Conservation (phyloP, 2,329 filamentous ascomycete species). For the Stagonosporopsis chrysanthemi region DNA sequence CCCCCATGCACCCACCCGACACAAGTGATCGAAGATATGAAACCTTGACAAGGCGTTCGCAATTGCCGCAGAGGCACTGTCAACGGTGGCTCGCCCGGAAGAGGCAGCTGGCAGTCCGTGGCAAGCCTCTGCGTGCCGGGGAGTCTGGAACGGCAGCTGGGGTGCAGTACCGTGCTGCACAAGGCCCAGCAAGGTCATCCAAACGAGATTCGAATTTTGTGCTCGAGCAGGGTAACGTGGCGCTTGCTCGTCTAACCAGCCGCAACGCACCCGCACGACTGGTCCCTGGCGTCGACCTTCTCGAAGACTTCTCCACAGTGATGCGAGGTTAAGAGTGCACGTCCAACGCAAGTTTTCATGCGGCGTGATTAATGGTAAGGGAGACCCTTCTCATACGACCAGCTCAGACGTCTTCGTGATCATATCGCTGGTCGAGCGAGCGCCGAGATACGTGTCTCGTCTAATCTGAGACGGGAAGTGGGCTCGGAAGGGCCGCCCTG, state of each 20-base stretch:
- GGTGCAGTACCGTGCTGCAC: conserved; percentile 23
- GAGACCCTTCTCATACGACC: conserved; percentile 26
- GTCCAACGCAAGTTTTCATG: conserved; percentile 30
- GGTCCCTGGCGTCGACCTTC: conserved; percentile 42
- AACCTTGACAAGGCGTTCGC: conserved; percentile 39
- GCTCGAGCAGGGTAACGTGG: conserved; percentile 34
- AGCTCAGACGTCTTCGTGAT: conserved; percentile 28
- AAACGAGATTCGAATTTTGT: conserved; percentile 44
- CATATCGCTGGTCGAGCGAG: conserved; percentile 18
- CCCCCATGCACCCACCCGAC: conserved; percentile 5
- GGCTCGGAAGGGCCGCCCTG: conserved; percentile 43
- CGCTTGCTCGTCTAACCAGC: conserved; percentile 39
- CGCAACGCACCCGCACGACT: conserved; percentile 37
- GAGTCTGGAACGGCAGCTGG: conserved; percentile 35
- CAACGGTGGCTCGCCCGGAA: conserved; percentile 32
- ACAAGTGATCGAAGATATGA: conserved; percentile 26
- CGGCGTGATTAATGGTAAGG: conserved; percentile 35
- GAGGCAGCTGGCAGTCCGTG: conserved; percentile 38
- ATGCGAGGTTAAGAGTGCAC: conserved; percentile 31
- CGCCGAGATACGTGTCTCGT: conserved; percentile 35
- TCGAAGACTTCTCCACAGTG: conserved; percentile 44
- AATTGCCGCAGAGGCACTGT: conserved; percentile 31
- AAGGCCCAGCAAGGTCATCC: conserved; percentile 19
- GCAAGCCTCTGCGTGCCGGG: conserved; percentile 29
- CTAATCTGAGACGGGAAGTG: conserved; percentile 44